A percentile compares a stretch with the other conserved stretches of the same genome.
Evolutionary conservation across 768 basidiomycete genomes (phyloP).

Genomic region (Cubamyces sp.): DNA sequence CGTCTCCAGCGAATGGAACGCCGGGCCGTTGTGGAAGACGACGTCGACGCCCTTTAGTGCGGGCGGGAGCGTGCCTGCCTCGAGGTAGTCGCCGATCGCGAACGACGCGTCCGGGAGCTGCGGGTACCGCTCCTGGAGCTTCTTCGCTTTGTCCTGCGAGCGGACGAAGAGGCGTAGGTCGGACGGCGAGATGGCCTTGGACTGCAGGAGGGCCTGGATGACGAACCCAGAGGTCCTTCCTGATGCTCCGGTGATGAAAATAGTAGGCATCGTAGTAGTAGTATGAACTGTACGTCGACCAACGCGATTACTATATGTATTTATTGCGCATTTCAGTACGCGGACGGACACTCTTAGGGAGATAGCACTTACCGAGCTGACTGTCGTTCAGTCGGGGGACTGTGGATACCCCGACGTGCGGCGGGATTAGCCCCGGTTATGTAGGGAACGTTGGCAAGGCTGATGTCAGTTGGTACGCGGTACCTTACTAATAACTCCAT

Average conservation of each 20-base stretch:
- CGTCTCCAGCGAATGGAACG: constrained; percentile 34
- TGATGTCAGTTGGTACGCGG: too few relatives aligned
- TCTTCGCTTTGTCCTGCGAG: constrained; percentile 23
- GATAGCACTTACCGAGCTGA: too few relatives aligned
- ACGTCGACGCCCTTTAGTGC: constrained; percentile 32
- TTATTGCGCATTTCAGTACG: too few relatives aligned
- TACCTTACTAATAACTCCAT: too few relatives aligned
- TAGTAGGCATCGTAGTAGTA: constrained; percentile 10
- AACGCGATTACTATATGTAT: too few relatives aligned
- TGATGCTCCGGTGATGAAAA: constrained; percentile 31
- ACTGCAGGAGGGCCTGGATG: constrained; percentile 26
- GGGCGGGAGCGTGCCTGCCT: constrained; percentile 28
- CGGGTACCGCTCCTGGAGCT: constrained; percentile 23
- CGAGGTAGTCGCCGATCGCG: constrained; percentile 32
- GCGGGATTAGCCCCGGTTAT: too few relatives aligned
- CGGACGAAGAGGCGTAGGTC: constrained; percentile 34
- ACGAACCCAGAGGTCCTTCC: constrained; percentile 32
- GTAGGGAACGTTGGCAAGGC: too few relatives aligned
- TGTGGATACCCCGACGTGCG: too few relatives aligned
- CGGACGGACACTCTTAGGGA: too few relatives aligned
- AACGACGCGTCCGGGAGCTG: constrained; percentile 27
- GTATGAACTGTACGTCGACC: too few relatives aligned
- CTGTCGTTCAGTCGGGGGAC: too few relatives aligned
- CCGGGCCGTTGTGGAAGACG: constrained; percentile 37
- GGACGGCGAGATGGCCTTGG: constrained; percentile 6